Percentiles rank a stretch among this genome's conserved stretches.
Conservation (phyloP, 192 early-diverging fungal genomes). For the Phycomyces blakesleeanus region DNA sequence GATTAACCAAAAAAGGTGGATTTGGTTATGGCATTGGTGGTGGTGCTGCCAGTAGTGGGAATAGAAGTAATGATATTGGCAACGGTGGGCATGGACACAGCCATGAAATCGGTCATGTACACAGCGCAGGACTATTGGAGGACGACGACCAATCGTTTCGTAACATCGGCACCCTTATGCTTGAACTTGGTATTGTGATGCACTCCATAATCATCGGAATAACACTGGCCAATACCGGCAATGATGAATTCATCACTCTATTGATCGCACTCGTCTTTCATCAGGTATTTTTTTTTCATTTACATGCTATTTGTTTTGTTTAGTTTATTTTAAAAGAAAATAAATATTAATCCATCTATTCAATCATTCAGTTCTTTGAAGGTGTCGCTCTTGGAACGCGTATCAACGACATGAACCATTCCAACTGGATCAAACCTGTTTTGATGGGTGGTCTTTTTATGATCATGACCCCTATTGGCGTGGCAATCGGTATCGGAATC, state of each 20-base stretch:
- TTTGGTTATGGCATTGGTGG: too few relatives aligned
- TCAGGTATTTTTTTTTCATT: constrained; percentile 52
- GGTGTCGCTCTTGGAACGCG: constrained; percentile 46
- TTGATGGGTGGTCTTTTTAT: constrained; percentile 54
- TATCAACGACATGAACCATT: constrained; percentile 36
- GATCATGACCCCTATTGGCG: constrained; percentile 76
- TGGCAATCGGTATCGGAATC: constrained; percentile 73
- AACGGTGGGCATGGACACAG: too few relatives aligned
- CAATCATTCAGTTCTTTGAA: constrained; percentile 44
- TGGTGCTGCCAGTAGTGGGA: too few relatives aligned
- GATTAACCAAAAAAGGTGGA: too few relatives aligned
- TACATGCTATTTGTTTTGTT: too few relatives aligned
- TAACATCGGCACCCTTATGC: constrained; percentile 59
- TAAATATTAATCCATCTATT: too few relatives aligned
- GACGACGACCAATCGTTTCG: constrained; percentile 30
- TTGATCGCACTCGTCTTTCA: constrained; percentile 70
- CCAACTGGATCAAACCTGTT: constrained; percentile 27
- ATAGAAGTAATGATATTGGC: too few relatives aligned
- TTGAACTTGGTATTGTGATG: constrained; percentile 74
- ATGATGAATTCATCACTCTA: constrained; percentile 55
- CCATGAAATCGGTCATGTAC: constrained; percentile 20
- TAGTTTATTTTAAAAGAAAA: too few relatives aligned
- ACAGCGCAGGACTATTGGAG: constrained; percentile 33
- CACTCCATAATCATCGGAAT: constrained; percentile 82
- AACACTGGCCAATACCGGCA: constrained; percentile 58